These are phyloP conservation scores for Nigrospora oryzae DNA, from an alignment of 2,329 filamentous ascomycete genomes.

Conservation along the genomic window DNA sequence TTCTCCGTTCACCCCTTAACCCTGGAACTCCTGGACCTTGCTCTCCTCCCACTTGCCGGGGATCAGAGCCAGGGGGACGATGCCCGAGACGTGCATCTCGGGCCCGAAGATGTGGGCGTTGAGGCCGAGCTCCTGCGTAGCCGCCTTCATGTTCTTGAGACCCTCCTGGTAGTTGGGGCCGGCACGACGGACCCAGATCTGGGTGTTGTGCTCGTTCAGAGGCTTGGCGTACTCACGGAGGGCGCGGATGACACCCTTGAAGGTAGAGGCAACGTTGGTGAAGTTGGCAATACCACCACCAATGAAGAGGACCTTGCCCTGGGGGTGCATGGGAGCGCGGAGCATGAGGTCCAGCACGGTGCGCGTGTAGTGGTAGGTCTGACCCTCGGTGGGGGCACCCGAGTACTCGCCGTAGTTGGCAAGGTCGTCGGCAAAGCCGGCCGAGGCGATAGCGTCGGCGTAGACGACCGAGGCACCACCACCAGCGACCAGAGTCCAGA, in stretches of 20 bases:
- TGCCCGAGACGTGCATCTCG: conserved; percentile 96
- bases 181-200: conserved; percentile 88
- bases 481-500: conserved; percentile 98
- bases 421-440: conserved; percentile 89
- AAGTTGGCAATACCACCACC: conserved; percentile 99
- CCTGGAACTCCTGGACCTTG: conserved; percentile 53
- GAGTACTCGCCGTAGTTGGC: conserved; percentile 99
- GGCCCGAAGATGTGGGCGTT: conserved; percentile 56
- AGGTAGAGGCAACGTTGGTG: conserved; percentile 97
- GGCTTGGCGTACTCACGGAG: conserved; percentile 80
- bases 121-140: conserved; percentile 86
- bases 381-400: conserved; percentile 94
- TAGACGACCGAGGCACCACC: conserved; percentile 99
- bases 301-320: conserved; percentile 99
- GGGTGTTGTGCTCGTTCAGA: conserved; percentile 91
- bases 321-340: conserved; percentile 70
- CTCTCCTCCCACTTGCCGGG: conserved; percentile 56
- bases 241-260: conserved; percentile 98
- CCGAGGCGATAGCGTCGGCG: conserved; percentile 94
- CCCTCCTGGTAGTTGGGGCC: conserved; percentile 99
- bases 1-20: conserved; percentile 24
- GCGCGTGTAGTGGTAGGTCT: conserved; percentile 98
- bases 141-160: conserved; percentile 98
- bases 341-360: conserved; percentile 98
- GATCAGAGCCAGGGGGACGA: conserved; percentile 82